These are phyloP conservation scores for Hortiboletus flavorubellus DNA, from an alignment of 768 basidiomycete genomes.

Conservation along the genomic window DNA sequence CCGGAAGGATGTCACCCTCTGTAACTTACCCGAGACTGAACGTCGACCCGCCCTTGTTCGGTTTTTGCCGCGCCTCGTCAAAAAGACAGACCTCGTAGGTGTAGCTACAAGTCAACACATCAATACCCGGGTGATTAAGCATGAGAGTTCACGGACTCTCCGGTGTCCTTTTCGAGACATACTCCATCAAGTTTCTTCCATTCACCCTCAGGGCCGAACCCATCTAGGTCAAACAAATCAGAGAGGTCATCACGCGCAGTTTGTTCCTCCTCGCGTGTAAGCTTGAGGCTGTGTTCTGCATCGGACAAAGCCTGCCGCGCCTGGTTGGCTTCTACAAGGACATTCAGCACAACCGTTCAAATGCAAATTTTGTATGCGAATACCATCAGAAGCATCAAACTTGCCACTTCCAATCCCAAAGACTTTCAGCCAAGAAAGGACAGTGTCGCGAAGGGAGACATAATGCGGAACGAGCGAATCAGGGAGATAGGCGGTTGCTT, in stretches of 20 bases:
- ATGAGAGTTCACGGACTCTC: conserved; percentile 69
- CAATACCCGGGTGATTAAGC: background rate
- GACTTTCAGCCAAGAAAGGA: conserved; percentile 60
- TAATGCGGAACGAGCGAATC: conserved; percentile 74
- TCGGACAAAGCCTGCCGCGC: conserved; percentile 61
- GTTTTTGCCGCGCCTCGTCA: conserved; percentile 82
- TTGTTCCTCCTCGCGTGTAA: conserved; percentile 49
- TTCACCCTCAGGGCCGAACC: conserved; percentile 80
- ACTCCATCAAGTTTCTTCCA: conserved; percentile 92
- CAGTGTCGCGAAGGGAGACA: conserved; percentile 56
- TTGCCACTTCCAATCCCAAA: conserved; percentile 54
- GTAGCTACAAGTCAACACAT: conserved; percentile 52
- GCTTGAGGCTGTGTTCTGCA: conserved; percentile 58
- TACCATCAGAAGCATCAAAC: conserved; percentile 43
- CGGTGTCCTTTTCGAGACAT: conserved; percentile 78
- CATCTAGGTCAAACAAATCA: conserved; percentile 61
- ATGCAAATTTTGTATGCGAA: background rate
- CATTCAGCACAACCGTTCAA: conserved; percentile 1
- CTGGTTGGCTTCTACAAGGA: conserved; percentile 48
- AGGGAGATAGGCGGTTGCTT: conserved; percentile 80
- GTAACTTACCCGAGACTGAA: conserved; percentile 78
- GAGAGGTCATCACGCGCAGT: conserved; percentile 54
- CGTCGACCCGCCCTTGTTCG: conserved; percentile 69
- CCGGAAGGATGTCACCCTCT: background rate
- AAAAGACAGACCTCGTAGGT: conserved; percentile 95